Conservation (phyloP, 116 monocot species). For the Dioscorea cayenensis region DNA sequence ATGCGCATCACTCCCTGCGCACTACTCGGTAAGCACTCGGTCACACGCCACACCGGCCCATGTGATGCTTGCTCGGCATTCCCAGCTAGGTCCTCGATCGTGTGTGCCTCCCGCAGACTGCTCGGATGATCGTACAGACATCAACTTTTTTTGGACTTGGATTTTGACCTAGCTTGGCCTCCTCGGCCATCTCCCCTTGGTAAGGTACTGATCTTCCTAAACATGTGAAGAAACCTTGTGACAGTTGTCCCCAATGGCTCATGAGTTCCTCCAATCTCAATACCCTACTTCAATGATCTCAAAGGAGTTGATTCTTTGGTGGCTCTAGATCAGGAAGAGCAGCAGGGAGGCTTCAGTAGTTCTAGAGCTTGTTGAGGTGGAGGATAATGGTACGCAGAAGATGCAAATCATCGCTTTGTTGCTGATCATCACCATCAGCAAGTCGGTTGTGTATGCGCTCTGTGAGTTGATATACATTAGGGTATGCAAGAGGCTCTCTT, state of each 20-base stretch:
- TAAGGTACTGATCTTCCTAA: too few species aligned
- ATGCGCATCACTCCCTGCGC: too few species aligned
- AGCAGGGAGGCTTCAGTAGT: conserved; percentile 86
- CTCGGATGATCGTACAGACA: too few species aligned
- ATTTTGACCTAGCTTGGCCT: too few species aligned
- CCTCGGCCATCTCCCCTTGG: too few species aligned
- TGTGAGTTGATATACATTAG: conserved; percentile 77
- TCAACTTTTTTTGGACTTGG: too few species aligned
- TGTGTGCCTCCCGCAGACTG: too few species aligned
- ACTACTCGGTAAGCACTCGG: too few species aligned
- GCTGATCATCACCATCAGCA: conserved; percentile 79
- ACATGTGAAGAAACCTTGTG: too few species aligned
- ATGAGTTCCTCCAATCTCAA: conserved; percentile 20
- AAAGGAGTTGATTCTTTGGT: background rate
- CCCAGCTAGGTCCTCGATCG: too few species aligned
- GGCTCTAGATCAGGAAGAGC: conserved; percentile 33
- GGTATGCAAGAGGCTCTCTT: conserved; percentile 20
- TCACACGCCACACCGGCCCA: too few species aligned
- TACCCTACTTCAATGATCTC: background rate
- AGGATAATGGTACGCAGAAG: conserved; percentile 60
- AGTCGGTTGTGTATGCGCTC: conserved; percentile 82
- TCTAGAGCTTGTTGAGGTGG: conserved; percentile 70
- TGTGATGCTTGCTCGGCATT: too few species aligned
- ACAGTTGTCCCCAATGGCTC: conserved; percentile 80
- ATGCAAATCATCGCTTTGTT: conserved; percentile 67